phyloP scores from a whole-genome alignment of 129 eudicot genomes.

The Helianthus tuberosus region DNA sequence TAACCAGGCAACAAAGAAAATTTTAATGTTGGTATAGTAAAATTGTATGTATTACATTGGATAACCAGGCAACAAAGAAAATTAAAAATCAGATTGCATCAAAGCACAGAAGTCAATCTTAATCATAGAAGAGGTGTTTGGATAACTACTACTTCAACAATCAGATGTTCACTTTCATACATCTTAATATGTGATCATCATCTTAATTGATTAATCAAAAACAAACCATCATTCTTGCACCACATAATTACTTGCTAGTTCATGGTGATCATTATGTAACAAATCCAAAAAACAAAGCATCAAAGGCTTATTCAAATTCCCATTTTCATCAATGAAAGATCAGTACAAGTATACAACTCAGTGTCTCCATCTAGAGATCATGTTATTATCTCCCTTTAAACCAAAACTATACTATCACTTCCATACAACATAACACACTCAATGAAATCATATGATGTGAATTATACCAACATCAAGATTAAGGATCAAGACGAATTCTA shows the following conservation, averaged over 20 bases:
- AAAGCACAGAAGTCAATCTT: not conserved
- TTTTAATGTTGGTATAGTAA: no score
- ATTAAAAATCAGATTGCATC: not conserved
- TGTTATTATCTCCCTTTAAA: not conserved
- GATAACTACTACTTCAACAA: not conserved
- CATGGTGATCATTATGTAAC: not conserved
- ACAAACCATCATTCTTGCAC: not conserved
- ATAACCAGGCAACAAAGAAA: not conserved
- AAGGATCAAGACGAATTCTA: conserved; percentile 48
- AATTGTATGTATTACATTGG: not conserved
- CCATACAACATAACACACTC: conserved; percentile 18
- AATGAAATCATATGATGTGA: not conserved
- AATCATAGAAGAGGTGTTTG: not conserved
- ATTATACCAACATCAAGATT: conserved; percentile 41
- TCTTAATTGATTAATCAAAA: not conserved
- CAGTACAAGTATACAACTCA: conserved; percentile 4
- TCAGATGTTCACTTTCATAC: not conserved
- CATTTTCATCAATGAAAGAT: conserved; percentile 25
- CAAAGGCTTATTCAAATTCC: conserved; percentile 18
- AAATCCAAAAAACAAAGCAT: not conserved
- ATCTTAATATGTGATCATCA: not conserved
- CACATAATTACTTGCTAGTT: not conserved
- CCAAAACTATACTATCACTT: conserved; percentile 5
- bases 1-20: not conserved
- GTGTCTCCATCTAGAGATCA: conserved; percentile 18